A percentile compares a stretch with the other conserved stretches of the same genome.
Evolutionary conservation across 768 basidiomycete genomes (phyloP).

Genomic region (Suillus fuscotomentosus): DNA sequence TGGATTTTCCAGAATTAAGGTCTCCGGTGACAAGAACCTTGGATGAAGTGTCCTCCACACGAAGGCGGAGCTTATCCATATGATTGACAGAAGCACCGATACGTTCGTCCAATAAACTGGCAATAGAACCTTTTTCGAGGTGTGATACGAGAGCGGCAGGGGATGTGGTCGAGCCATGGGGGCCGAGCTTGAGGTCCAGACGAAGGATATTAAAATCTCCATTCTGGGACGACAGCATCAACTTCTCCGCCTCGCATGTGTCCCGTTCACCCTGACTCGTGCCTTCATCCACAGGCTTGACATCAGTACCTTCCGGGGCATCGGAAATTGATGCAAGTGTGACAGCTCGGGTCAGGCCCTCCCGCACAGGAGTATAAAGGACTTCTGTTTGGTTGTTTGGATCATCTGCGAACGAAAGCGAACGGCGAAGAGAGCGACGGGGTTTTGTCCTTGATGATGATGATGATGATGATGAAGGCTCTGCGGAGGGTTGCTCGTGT

Average conservation of each 20-base stretch:
- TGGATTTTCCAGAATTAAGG: constrained; percentile 97
- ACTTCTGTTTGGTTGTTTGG: constrained; percentile 67
- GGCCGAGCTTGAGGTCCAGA: constrained; percentile 89
- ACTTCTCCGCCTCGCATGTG: constrained; percentile 31
- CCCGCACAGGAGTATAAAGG: constrained; percentile 48
- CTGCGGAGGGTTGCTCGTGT: constrained; percentile 39
- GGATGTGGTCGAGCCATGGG: constrained; percentile 59
- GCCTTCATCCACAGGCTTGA: constrained; percentile 18
- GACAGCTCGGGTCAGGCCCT: constrained; percentile 53
- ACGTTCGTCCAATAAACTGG: constrained; percentile 86
- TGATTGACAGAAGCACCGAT: constrained; percentile 73
- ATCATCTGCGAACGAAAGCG: constrained; percentile 85
- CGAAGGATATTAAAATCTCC: constrained; percentile 86
- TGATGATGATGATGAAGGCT: constrained; percentile 17
- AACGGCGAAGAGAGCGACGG: constrained; percentile 54
- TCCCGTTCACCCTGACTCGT: constrained; percentile 23
- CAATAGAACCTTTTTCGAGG: constrained; percentile 90
- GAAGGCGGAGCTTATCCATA: constrained; percentile 79
- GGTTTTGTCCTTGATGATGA: constrained; percentile 25
- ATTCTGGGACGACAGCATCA: constrained; percentile 38
- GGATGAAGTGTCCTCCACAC: constrained; percentile 89
- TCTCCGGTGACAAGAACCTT: constrained; percentile 98
- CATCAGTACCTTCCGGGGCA: constrained; percentile 33
- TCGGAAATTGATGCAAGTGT: constrained; percentile 57
- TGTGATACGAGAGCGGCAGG: constrained; percentile 80